Conservation (phyloP, 495 filamentous ascomycete species). For the Hypoxylon lenormandii region DNA sequence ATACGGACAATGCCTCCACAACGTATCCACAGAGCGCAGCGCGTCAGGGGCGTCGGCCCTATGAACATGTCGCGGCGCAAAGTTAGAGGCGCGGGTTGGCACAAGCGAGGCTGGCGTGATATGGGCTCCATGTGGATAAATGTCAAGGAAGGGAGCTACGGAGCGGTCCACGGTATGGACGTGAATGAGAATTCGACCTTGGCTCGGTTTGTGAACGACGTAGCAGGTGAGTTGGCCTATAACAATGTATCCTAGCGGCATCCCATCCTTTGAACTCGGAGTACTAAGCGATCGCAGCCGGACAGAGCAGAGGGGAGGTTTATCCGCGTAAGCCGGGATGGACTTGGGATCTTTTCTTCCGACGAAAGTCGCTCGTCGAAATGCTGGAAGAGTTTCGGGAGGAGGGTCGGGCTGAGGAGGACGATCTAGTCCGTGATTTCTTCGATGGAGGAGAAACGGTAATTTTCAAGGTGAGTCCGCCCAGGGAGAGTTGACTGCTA, state of each 20-base stretch:
- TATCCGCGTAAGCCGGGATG: constrained; percentile 19
- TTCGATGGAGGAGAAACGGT: constrained; percentile 36
- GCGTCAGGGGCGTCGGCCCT: constrained; percentile 20
- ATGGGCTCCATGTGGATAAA: constrained; percentile 35
- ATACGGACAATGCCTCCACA: constrained; percentile 20
- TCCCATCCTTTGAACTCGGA: background rate
- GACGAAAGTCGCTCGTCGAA: constrained; percentile 25
- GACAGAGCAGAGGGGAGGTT: constrained; percentile 1
- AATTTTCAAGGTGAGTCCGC: constrained; percentile 22
- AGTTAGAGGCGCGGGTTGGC: constrained; percentile 32
- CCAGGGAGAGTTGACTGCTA: background rate
- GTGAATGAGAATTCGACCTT: constrained; percentile 33
- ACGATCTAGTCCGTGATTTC: constrained; percentile 23
- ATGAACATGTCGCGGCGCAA: constrained; percentile 15
- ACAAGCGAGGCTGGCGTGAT: constrained; percentile 28
- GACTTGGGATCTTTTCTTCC: constrained; percentile 34
- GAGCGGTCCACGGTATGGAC: constrained; percentile 20
- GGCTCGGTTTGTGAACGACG: constrained; percentile 5
- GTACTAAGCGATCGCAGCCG: constrained; percentile 1
- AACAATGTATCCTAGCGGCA: background rate
- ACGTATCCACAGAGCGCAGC: constrained; percentile 26
- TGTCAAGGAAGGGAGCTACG: constrained; percentile 31
- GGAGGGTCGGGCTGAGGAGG: constrained; percentile 12
- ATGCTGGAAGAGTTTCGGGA: constrained; percentile 31
- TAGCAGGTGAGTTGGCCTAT: constrained; percentile 17